Evolutionary conservation across 192 early-diverging fungal genomes (phyloP), one percentile per base, ranked within the genome.

Genomic region (Coemansia sp.): DNA sequence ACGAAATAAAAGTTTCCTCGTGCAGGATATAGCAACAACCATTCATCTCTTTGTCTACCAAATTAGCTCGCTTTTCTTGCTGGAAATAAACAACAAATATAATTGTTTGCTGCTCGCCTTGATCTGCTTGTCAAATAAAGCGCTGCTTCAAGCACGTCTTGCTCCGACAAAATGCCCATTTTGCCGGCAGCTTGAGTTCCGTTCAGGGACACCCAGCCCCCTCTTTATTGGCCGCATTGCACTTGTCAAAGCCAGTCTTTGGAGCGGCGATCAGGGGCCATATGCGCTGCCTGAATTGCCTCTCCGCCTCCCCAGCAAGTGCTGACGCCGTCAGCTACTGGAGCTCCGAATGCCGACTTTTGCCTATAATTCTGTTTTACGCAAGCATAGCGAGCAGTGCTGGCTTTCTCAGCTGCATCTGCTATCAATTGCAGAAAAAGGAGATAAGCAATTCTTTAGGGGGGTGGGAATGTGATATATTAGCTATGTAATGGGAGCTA

Each of bases 1-100:
- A 21, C n/a, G n/a, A n/a, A n/a, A n/a, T n/a, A n/a, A 21, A 17
- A 21, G 15, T 45, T 21, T 45, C 17, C 17, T 17, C 43, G 43
- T 47, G 45, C 45, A 47, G 45, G 45, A 47, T 47, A 26, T 47
- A 47, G 45, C 45, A 47, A 47, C 28, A 45, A 21, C 43, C 43
- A 45, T 45, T 45, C 43, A 45, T 45, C 43, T 47, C 45, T 28
- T 47, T 47, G 21, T 47, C 23, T 26, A 28, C 45, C 45, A 28
- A 28, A 47, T 47, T 31, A 12, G 45, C 18, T 26, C 37, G 37
- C 6, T 26, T 26, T 26, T 26, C 4, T 26, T 4, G 23, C 23
- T 18, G 5, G 43, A 45, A 45, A 45, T 45, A 21, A 45, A 21
- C 43, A 18, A 10, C 43, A 26, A 26, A 26, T 26, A 45, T 11